Evolutionary conservation across 2,329 filamentous ascomycete species (phyloP).

Genomic region (Colletotrichum chrysophilum): DNA sequence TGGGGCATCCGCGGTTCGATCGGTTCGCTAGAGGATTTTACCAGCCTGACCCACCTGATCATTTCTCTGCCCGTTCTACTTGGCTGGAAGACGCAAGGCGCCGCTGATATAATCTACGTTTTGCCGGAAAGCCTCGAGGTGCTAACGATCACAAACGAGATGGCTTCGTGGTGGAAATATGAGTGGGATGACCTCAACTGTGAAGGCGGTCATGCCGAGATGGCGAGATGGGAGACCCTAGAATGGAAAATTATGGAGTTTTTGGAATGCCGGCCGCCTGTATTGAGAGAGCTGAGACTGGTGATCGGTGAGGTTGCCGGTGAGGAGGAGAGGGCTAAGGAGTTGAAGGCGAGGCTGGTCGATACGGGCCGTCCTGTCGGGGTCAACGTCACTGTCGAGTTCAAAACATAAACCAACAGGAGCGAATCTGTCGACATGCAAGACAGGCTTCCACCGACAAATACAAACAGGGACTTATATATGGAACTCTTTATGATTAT

Average conservation of each 20-base stretch:
- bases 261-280: background rate
- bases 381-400: accelerated
- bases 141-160: background rate
- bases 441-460: background rate
- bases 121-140: background rate
- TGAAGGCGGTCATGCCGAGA: background rate
- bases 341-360: background rate
- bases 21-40: background rate
- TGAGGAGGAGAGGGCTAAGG: background rate
- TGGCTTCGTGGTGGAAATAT: background rate
- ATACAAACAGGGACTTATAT: accelerated
- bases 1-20: background rate
- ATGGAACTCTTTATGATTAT: accelerated
- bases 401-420: background rate
- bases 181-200: background rate
- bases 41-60: background rate
- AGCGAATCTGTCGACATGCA: background rate
- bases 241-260: background rate
- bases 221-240: background rate
- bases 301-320: background rate
- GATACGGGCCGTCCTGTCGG: background rate
- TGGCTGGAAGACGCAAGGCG: background rate
- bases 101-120: background rate
- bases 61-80: background rate
- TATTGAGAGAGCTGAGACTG: background rate